These are phyloP conservation scores for Tolypocladium cylindrosporum DNA, from an alignment of 2,329 filamentous ascomycete species.

Conservation along the genomic window DNA sequence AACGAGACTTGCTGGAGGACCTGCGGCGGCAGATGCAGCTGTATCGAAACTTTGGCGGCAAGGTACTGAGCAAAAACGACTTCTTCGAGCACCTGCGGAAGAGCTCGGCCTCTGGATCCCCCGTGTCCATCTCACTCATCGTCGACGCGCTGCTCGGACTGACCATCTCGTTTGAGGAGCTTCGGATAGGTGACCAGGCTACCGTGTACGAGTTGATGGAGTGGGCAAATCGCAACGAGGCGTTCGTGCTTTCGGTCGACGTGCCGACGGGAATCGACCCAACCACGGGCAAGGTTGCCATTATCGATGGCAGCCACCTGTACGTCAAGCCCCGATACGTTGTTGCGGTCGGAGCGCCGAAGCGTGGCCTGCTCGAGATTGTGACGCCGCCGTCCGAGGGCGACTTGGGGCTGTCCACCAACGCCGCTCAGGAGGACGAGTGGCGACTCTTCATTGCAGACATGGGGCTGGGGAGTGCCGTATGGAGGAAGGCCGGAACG, in stretches of 20 bases:
- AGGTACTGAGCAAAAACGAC: slow-evolving; percentile 51
- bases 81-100: slow-evolving; percentile 51
- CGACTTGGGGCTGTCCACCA: slow-evolving; percentile 17
- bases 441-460: slow-evolving; percentile 84
- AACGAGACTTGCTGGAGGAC: slow-evolving; percentile 70
- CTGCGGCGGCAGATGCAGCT: slow-evolving; percentile 74
- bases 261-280: slow-evolving; percentile 84
- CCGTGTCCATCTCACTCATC: slow-evolving; percentile 62
- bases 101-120: slow-evolving; percentile 25
- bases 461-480: slow-evolving; percentile 71
- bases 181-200: slow-evolving; percentile 72
- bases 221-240: slow-evolving; percentile 84
- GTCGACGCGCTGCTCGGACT: slow-evolving; percentile 83
- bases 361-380: slow-evolving; percentile 72
- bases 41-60: slow-evolving; percentile 74
- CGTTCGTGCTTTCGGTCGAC: slow-evolving; percentile 78
- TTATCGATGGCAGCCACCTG: slow-evolving; percentile 65
- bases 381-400: slow-evolving; percentile 44
- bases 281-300: slow-evolving; percentile 55
- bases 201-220: slow-evolving; percentile 83
- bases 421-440: slow-evolving; percentile 36
- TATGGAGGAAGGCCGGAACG: slow-evolving; percentile 77
- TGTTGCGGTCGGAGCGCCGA: slow-evolving; percentile 77
- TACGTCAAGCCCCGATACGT: slow-evolving; percentile 77
- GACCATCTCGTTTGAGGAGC: slow-evolving; percentile 79